A percentile compares a stretch with the other conserved stretches of the same genome.
Conservation (phyloP, 306 rosid genomes). For the Sesbania bispinosa region DNA sequence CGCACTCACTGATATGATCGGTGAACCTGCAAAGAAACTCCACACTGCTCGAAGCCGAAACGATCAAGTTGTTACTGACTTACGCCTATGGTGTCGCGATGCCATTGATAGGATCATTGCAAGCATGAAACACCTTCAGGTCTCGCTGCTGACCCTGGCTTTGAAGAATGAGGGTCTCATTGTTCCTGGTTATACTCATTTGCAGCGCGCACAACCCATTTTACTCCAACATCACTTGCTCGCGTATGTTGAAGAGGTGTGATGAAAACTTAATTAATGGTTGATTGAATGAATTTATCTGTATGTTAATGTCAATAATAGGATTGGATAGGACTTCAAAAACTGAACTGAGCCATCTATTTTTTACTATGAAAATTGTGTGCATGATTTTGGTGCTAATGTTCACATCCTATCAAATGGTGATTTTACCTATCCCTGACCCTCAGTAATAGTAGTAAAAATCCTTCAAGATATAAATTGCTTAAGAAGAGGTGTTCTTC, state of each 20-base stretch:
- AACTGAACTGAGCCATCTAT: too few relatives aligned
- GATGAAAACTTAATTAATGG: not conserved
- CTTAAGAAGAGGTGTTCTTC: too few relatives aligned
- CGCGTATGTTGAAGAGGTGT: conserved; percentile 94
- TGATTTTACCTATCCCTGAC: too few relatives aligned
- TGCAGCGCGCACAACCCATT: conserved; percentile 93
- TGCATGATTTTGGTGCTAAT: too few relatives aligned
- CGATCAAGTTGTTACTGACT: conserved; percentile 79
- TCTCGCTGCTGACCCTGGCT: conserved; percentile 61
- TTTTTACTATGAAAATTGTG: not conserved
- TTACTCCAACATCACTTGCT: conserved; percentile 76
- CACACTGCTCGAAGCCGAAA: conserved; percentile 93
- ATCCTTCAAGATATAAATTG: too few relatives aligned
- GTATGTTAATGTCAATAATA: not conserved
- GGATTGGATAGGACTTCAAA: not conserved
- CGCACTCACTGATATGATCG: conserved; percentile 80
- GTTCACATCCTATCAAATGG: too few relatives aligned
- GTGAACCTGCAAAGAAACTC: conserved; percentile 94
- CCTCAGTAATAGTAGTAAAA: too few relatives aligned
- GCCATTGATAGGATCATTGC: conserved; percentile 66
- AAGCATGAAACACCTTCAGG: conserved; percentile 60
- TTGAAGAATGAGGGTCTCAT: conserved; percentile 65
- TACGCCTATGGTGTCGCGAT: conserved; percentile 87
- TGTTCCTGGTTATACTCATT: conserved; percentile 92
- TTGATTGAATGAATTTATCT: not conserved